Base-by-base conservation (phyloP, 441 rosid species). In the Isatis lusitanica region DNA sequence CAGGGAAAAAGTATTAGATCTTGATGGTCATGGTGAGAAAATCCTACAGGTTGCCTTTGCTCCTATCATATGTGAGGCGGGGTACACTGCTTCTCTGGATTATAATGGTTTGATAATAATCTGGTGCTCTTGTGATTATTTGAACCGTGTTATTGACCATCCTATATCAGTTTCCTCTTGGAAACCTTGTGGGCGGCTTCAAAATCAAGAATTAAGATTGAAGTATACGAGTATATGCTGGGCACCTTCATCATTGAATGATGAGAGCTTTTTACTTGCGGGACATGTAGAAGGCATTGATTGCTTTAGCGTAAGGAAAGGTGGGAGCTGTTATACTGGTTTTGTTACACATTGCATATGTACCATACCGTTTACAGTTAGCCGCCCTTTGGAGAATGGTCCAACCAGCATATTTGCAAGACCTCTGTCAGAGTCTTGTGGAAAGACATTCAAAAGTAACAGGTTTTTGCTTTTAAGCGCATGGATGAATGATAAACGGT, bases 221-320 rank as follows among this genome's bases (percentile, higher is more conserved):
- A 83, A 82, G 81, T 90, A 84, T 83, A 88, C 96, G 64, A 83
- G 96, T 87, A 66, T 94, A 82, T 84, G 83, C 47, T 94, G 99
- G 99, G 96, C 90, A 70, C 89, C 99, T 64, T 83, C 90, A 46
- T 42, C 85, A 58, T 74, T 83, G 75, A 76, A 76, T 75, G 88
- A 84, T 71, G 91, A 90, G 63, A 79, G 70, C 63, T 73, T 92
- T 76, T 87, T 92, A 81, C 81, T 94, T 50, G 75, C 83, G 80
- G 98, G 97, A 64, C 92, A 89, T 85, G 80, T 47, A 39, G 84
- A 83, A 68, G 99, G 99, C 70, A 80, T 95, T 59, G 98, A 95
- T 83, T 90, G 90, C 85, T 88, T 92, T 83, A 70, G 89, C 15
- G 86, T 95, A 72, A 84, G 83, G 77, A 63, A 77, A 38, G 77